phyloP scores from a whole-genome alignment of 257 asterid species.

The Paraleonurus japonicus region DNA sequence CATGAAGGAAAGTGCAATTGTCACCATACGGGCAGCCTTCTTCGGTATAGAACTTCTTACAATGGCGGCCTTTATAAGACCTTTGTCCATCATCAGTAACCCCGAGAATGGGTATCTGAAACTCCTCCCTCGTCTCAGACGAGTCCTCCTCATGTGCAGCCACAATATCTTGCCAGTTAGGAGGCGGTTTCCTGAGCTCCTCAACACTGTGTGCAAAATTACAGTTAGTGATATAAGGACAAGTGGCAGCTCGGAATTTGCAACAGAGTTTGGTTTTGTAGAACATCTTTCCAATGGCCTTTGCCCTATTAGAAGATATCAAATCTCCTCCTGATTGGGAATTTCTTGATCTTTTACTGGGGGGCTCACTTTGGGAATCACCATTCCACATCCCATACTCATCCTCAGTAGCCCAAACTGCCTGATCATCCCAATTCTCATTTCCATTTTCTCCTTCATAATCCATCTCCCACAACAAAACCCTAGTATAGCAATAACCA shows the following conservation, averaged over 20 bases:
- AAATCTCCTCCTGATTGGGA: conserved; percentile 50
- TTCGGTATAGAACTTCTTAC: conserved; percentile 74
- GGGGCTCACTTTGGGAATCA: conserved; percentile 65
- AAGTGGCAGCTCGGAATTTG: conserved; percentile 72
- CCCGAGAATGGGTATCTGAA: conserved; percentile 67
- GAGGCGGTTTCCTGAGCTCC: conserved; percentile 77
- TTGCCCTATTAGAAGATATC: conserved; percentile 47
- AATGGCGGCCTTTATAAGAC: conserved; percentile 70
- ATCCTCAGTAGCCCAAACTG: conserved; percentile 80
- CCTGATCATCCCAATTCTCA: conserved; percentile 69
- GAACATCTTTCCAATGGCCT: conserved; percentile 76
- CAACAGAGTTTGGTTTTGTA: conserved; percentile 71
- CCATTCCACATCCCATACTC: conserved; percentile 61
- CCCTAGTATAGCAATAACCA: conserved; percentile 16
- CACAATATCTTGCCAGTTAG: conserved; percentile 81
- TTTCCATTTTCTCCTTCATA: conserved; percentile 45
- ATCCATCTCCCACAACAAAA: conserved; percentile 44
- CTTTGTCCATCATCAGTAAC: conserved; percentile 62
- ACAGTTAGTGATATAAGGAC: conserved; percentile 73
- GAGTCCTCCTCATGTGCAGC: conserved; percentile 68
- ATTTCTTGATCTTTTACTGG: conserved; percentile 49
- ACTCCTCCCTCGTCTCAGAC: conserved; percentile 63
- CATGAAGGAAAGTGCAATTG: conserved; percentile 77
- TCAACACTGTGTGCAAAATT: conserved; percentile 62
- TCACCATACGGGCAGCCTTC: conserved; percentile 92